Base-by-base conservation (phyloP, 768 basidiomycete genomes). In the Termitomyces sp. region DNA sequence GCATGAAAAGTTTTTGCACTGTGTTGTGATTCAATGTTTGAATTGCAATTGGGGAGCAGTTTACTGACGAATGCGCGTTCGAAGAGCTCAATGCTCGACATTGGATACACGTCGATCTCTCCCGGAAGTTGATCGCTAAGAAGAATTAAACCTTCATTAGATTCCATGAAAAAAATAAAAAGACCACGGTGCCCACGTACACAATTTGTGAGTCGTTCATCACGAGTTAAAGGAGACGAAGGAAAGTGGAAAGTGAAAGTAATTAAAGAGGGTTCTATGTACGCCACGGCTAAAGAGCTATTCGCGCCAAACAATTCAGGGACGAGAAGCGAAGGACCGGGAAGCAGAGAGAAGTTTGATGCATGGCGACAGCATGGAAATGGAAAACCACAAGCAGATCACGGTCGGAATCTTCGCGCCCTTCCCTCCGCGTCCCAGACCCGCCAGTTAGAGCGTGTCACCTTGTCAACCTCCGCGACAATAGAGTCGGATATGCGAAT, bases 1-100 rank as follows among this genome's bases (percentile, higher is more conserved):
- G 64, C 80, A 80, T 20, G 70, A 72, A 61, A 78, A 79, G 65
- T 80, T 66, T 45, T 59, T 63, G 32, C 65, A 66, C 65, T 66
- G 35, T 9, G 33, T 6, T 24, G 32, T 14, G 6, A 8, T 20
- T n/a, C 18, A 42, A n/a, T 20, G 40, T 0, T 0, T 20, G 40
- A 5, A 1, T 30, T 30, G 30, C 30, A 30, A 6, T 30, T 4
- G 7, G 22, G 32, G 3, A n/a, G n/a, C 2, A 8, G 40, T 42
- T 10, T 20, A 20, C 66, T 58, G 36, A 66, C 66, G 40, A 66
- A 65, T 20, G 56, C 46, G 26, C 63, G 65, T 55, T 62, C 63
- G 12, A 64, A 46, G 20, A 45, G 55, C 51, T 59, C 61, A 12
- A 62, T 54, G 38, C 48, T 57, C 36, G 58, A 61, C 57, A 53